Conservation (phyloP, 2,329 filamentous ascomycete genomes). For the Phialophora tarda region DNA sequence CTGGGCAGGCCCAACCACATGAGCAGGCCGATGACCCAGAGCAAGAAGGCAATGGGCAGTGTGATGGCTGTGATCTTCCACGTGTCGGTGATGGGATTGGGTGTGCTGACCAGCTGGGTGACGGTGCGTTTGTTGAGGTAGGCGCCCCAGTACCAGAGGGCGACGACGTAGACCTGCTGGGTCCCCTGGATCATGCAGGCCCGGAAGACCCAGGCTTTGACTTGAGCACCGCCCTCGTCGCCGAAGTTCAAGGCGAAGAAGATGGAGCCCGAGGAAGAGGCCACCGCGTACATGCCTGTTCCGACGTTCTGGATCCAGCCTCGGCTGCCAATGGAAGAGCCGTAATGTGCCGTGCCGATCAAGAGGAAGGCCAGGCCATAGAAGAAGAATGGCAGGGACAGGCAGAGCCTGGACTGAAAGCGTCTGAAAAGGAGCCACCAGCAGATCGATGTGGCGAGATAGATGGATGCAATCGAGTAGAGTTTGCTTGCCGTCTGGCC, state of each 20-base stretch:
- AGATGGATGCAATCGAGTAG: slow-evolving; percentile 66
- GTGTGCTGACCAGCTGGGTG: slow-evolving; percentile 46
- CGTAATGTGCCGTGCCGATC: slow-evolving; percentile 67
- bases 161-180: slow-evolving; percentile 69
- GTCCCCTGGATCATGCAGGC: slow-evolving; percentile 70
- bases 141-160: slow-evolving; percentile 71
- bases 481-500: slow-evolving; percentile 64
- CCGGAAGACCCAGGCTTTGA: slow-evolving; percentile 70
- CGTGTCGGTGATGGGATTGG: slow-evolving; percentile 49
- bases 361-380: slow-evolving; percentile 68
- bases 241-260: slow-evolving; percentile 73
- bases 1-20: slow-evolving; percentile 68
- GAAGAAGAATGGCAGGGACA: slow-evolving; percentile 67
- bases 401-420: slow-evolving; percentile 61
- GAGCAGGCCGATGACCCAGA: slow-evolving; percentile 62
- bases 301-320: slow-evolving; percentile 66
- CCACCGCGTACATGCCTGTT: slow-evolving; percentile 66
- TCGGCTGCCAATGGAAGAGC: slow-evolving; percentile 43
- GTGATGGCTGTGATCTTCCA: slow-evolving; percentile 60
- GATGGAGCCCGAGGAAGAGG: slow-evolving; percentile 66
- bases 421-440: slow-evolving; percentile 70
- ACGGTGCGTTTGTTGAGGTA: slow-evolving; percentile 56
- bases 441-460: slow-evolving; percentile 61
- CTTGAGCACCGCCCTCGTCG: slow-evolving; percentile 65
- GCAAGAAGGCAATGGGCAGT: slow-evolving; percentile 61